These are phyloP conservation scores for Neurospora sublineolata DNA, from an alignment of 495 filamentous ascomycete genomes.

Conservation along the genomic window DNA sequence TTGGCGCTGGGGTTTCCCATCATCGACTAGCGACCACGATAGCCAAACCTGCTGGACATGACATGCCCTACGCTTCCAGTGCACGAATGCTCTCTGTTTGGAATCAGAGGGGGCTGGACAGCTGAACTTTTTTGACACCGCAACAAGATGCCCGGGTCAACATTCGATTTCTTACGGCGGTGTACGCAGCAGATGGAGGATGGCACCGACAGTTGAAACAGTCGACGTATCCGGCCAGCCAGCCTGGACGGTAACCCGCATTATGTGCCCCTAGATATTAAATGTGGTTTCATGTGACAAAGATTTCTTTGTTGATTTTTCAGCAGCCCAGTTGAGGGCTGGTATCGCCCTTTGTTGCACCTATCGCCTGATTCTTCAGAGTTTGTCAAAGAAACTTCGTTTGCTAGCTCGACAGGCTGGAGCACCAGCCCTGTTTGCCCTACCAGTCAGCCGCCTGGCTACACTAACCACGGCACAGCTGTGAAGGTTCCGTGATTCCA, in stretches of 20 bases:
- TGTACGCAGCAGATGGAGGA: background rate
- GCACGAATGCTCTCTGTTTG: background rate
- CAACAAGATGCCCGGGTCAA: background rate
- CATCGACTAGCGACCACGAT: background rate
- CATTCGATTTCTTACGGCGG: background rate
- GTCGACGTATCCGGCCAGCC: background rate
- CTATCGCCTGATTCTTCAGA: background rate
- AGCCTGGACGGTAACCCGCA: background rate
- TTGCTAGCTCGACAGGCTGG: background rate
- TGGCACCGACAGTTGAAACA: background rate
- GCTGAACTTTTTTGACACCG: background rate
- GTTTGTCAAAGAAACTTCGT: background rate
- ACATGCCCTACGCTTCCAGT: background rate
- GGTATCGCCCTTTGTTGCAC: background rate
- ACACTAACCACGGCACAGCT: background rate
- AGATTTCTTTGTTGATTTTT: background rate
- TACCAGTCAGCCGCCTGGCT: background rate
- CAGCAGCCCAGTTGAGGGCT: background rate
- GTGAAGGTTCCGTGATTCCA: background rate
- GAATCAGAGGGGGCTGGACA: background rate
- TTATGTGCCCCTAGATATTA: background rate
- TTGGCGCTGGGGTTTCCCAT: background rate
- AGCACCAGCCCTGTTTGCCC: background rate
- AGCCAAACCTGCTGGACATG: background rate
- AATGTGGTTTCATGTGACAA: background rate